These are phyloP conservation scores for Musa beccarii DNA, from an alignment of 176 grass and related monocot genomes.

Conservation along the genomic window DNA sequence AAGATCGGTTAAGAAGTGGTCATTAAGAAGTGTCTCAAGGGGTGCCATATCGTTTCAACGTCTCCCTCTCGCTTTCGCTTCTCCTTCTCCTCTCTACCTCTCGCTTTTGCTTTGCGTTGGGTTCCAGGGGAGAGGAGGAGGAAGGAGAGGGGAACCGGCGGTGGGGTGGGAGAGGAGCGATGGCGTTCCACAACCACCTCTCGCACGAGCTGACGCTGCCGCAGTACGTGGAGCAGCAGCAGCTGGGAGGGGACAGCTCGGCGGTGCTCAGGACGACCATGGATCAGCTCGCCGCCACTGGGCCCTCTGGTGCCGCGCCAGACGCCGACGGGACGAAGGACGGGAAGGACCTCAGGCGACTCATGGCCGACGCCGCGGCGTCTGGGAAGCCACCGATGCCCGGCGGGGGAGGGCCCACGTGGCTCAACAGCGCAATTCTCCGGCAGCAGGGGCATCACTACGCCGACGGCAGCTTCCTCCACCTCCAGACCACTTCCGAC, in stretches of 20 bases:
- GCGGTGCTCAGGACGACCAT: constrained; percentile 13
- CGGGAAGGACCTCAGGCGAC: constrained; percentile 6
- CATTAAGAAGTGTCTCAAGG: too few species aligned
- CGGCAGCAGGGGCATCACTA: constrained; percentile 32
- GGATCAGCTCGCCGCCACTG: not conserved
- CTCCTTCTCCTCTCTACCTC: not conserved
- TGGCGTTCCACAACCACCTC: constrained; percentile 36
- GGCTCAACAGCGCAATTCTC: constrained; percentile 48
- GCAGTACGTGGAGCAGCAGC: constrained; percentile 32
- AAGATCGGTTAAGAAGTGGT: too few species aligned
- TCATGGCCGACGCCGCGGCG: not conserved
- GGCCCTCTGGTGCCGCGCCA: too few species aligned
- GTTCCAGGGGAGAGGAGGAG: not conserved
- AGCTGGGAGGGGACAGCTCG: constrained; percentile 5
- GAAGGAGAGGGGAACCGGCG: not conserved
- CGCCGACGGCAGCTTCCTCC: constrained; percentile 63
- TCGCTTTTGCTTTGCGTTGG: not conserved
- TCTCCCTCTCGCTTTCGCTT: constrained; percentile 21
- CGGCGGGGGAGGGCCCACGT: constrained; percentile 28
- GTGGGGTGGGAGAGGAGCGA: constrained; percentile 22
- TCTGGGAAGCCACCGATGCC: not conserved
- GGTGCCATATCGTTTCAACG: too few species aligned
- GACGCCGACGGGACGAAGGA: not conserved
- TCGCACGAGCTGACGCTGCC: constrained; percentile 8
- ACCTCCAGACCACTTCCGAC: constrained; percentile 55